phyloP scores from a whole-genome alignment of 345 rosid species.

The Firmiana major region DNA sequence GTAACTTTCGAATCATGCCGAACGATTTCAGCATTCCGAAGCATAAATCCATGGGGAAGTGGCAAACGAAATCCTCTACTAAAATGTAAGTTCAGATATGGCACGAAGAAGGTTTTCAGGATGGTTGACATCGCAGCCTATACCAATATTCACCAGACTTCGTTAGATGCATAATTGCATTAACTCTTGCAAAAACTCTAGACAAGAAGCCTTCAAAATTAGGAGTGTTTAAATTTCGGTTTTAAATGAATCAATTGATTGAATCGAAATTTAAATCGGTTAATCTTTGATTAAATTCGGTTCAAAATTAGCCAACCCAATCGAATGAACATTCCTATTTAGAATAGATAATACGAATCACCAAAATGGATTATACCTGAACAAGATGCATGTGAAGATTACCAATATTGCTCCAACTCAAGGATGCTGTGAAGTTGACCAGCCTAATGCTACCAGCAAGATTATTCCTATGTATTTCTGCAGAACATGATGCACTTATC shows the following conservation, averaged over 20 bases:
- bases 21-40: slow-evolving; percentile 43
- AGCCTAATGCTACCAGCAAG: slow-evolving; percentile 50
- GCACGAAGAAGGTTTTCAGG: slow-evolving; percentile 35
- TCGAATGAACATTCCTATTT: too few relatives aligned
- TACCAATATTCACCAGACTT: not conserved
- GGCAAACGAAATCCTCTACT: slow-evolving; percentile 61
- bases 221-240: too few relatives aligned
- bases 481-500: slow-evolving; percentile 40
- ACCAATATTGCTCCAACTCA: slow-evolving; percentile 59
- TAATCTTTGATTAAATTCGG: too few relatives aligned
- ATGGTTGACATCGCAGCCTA: slow-evolving; percentile 50
- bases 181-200: too few relatives aligned
- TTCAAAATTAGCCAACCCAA: too few relatives aligned
- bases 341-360: too few relatives aligned
- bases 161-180: not conserved
- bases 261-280: too few relatives aligned
- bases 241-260: too few relatives aligned
- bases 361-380: slow-evolving; percentile 34
- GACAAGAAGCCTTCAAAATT: too few relatives aligned
- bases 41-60: slow-evolving; percentile 36
- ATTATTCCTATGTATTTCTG: slow-evolving; percentile 41
- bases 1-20: slow-evolving; percentile 8
- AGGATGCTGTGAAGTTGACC: slow-evolving; percentile 36
- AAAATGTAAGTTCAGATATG: slow-evolving; percentile 51
- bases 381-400: slow-evolving; percentile 40